Percentiles rank a stretch among this genome's conserved stretches.
Evolutionary conservation across 768 basidiomycete genomes (phyloP).

Genomic region (Phylloporus sp.): DNA sequence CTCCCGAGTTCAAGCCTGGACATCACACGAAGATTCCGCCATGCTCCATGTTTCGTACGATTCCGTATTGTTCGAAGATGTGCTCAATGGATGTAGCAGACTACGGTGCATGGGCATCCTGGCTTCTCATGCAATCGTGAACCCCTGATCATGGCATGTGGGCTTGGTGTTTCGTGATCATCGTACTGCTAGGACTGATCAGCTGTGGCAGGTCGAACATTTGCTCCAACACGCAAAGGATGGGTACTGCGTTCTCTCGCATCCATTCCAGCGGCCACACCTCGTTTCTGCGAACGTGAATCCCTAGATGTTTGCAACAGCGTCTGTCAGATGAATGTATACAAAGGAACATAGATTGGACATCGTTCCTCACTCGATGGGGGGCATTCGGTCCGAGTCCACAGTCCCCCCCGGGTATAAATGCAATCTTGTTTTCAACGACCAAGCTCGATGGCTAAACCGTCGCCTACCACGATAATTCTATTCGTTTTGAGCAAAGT

Average conservation of each 20-base stretch:
- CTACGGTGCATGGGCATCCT: slow-evolving; percentile 64
- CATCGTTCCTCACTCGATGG: too few relatives aligned
- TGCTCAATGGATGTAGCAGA: slow-evolving; percentile 36
- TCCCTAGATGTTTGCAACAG: slow-evolving; percentile 50
- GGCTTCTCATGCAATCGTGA: slow-evolving; percentile 72
- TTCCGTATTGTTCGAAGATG: neutral
- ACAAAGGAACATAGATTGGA: neutral
- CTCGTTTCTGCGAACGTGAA: slow-evolving; percentile 7
- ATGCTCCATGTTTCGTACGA: slow-evolving; percentile 53
- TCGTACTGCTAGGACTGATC: neutral
- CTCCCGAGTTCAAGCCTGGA: slow-evolving; percentile 74
- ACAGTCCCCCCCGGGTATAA: too few relatives aligned
- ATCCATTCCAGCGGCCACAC: neutral
- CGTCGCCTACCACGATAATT: too few relatives aligned
- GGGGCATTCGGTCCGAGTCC: slow-evolving; percentile 14
- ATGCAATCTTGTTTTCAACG: too few relatives aligned
- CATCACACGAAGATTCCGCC: slow-evolving; percentile 65
- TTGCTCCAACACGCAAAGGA: slow-evolving; percentile 43
- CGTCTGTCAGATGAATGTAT: slow-evolving; percentile 45
- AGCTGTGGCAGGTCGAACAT: slow-evolving; percentile 38
- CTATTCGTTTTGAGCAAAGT: too few relatives aligned
- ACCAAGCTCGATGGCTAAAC: too few relatives aligned
- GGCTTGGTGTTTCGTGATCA: slow-evolving; percentile 46
- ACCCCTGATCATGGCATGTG: slow-evolving; percentile 60
- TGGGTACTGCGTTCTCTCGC: slow-evolving; percentile 10